phyloP scores from a whole-genome alignment of 202 grass and related monocot species.

The Alloteropsis angusta region DNA sequence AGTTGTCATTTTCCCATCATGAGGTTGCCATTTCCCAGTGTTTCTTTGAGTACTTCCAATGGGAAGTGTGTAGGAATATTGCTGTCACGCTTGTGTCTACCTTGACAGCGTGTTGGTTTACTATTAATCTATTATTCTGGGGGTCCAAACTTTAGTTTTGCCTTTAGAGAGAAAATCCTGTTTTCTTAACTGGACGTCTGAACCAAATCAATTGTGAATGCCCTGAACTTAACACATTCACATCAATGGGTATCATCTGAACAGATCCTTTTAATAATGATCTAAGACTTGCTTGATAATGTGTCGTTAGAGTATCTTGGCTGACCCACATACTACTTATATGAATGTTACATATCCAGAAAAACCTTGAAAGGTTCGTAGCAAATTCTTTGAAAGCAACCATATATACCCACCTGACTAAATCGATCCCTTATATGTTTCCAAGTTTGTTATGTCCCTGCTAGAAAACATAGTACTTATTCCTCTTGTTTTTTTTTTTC shows the following conservation, averaged over 20 bases:
- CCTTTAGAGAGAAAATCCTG: neutral
- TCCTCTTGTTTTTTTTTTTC: neutral
- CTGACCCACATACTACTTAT: neutral
- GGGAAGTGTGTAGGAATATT: neutral
- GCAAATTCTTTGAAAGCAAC: slow-evolving; percentile 12
- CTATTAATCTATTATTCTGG: neutral
- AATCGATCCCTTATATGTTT: neutral
- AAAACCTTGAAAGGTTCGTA: neutral
- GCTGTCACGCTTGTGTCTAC: neutral
- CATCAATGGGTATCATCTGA: neutral
- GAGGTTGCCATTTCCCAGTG: neutral
- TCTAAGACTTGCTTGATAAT: neutral
- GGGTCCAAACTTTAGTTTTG: neutral
- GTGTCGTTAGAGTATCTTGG: neutral
- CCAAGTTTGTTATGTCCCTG: neutral
- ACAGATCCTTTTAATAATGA: neutral
- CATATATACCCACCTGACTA: neutral
- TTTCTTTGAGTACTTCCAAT: neutral
- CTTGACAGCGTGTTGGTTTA: neutral
- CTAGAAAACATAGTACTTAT: neutral
- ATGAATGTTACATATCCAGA: neutral
- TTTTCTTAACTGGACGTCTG: neutral
- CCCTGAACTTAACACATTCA: neutral
- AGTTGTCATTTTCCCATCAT: slow-evolving; percentile 12
- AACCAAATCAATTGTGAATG: neutral